These are phyloP conservation scores for Trichoderma koningii DNA, from an alignment of 2,329 filamentous ascomycete species.

Conservation along the genomic window DNA sequence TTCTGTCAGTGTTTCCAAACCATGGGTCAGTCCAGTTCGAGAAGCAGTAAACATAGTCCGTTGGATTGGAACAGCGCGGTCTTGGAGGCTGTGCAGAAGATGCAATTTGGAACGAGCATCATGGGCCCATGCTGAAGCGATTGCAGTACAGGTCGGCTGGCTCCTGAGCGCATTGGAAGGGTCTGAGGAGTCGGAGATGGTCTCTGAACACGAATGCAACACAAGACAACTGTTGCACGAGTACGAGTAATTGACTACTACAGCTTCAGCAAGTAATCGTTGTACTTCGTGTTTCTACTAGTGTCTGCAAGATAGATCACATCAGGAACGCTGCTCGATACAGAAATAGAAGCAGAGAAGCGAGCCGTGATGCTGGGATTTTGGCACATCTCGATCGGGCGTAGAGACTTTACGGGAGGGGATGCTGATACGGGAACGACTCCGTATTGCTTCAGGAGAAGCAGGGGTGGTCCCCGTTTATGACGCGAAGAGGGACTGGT, in stretches of 20 bases:
- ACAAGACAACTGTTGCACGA: too few species aligned
- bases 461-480: not conserved
- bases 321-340: not conserved
- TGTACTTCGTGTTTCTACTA: too few species aligned
- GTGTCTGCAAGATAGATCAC: too few species aligned
- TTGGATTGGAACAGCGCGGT: not conserved
- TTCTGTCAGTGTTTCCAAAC: too few species aligned
- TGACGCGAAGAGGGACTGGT: not conserved
- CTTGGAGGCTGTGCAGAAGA: constrained; percentile 10
- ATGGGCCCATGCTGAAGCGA: not conserved
- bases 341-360: not conserved
- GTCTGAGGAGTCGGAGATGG: too few species aligned
- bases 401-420: not conserved
- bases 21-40: too few species aligned
- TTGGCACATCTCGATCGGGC: constrained; percentile 6
- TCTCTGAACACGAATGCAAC: too few species aligned
- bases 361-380: not conserved
- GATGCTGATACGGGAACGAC: constrained; percentile 5
- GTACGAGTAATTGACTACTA: too few species aligned
- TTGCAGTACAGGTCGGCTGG: constrained; percentile 6
- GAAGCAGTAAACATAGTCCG: too few species aligned
- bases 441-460: not conserved
- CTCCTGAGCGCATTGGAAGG: not conserved
- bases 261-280: too few species aligned
- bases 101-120: not conserved